Conservation (phyloP, 192 early-diverging fungal genomes). For the Helicostylum pulchrum region DNA sequence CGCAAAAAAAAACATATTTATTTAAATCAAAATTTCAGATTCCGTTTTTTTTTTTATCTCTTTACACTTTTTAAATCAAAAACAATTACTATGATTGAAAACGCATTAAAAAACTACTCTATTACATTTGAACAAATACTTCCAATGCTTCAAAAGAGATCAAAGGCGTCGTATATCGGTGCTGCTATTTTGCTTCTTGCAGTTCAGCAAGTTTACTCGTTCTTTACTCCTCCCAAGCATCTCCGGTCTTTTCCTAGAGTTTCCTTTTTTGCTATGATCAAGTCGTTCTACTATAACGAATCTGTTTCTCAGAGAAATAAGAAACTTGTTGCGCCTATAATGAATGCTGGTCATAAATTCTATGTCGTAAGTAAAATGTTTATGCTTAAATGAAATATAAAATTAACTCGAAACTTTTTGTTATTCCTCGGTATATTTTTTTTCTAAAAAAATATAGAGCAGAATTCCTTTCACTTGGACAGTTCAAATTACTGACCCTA, state of each 20-base stretch:
- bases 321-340: neutral
- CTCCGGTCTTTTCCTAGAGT: neutral
- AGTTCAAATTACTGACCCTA: constrained; percentile 1
- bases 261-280: constrained; percentile 1
- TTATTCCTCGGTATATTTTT: neutral
- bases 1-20: no score
- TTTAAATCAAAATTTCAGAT: no score
- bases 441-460: neutral
- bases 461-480: constrained; percentile 1
- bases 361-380: constrained; percentile 1
- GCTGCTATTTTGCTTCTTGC: neutral
- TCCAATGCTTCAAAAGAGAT: neutral
- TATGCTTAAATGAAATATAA: neutral
- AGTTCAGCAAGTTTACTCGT: neutral
- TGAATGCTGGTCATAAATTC: neutral
- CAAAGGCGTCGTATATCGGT: constrained; percentile 7
- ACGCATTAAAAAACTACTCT: no score
- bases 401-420: neutral
- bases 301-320: neutral
- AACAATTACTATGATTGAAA: no score
- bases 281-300: neutral
- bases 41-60: no score
- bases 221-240: neutral
- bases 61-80: no score
- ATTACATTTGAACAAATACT: neutral